Percentiles rank a stretch among this genome's conserved stretches.
Conservation (phyloP, 805 yeast species). For the Ogataea henricii region DNA sequence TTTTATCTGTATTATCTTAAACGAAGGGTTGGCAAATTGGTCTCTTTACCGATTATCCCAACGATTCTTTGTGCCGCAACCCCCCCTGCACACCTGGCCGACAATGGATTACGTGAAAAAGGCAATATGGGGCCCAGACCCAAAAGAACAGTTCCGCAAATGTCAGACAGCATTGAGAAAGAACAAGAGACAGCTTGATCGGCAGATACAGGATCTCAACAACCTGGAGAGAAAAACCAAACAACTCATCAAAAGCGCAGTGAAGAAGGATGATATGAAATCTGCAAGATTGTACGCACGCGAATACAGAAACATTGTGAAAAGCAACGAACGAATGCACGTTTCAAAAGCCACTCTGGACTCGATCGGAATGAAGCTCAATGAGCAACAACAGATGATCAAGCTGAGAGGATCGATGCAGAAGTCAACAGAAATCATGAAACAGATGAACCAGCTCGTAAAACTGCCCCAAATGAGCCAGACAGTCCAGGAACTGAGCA, state of each 20-base stretch:
- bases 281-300: conserved; percentile 79
- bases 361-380: conserved; percentile 83
- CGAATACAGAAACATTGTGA: conserved; percentile 72
- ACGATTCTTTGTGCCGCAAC: not conserved
- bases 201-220: conserved; percentile 64
- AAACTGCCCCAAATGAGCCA: conserved; percentile 75
- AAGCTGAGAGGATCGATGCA: conserved; percentile 82
- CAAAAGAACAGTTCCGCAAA: conserved; percentile 81
- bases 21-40: not conserved
- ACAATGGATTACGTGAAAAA: conserved; percentile 83
- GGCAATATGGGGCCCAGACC: conserved; percentile 96
- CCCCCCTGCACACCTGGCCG: no score
- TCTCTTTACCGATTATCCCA: no score
- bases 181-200: conserved; percentile 82
- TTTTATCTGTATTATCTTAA: conserved; percentile 2
- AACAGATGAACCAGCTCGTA: conserved; percentile 79
- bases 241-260: conserved; percentile 69
- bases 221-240: conserved; percentile 75
- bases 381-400: conserved; percentile 86
- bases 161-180: conserved; percentile 79
- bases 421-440: conserved; percentile 78
- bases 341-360: conserved; percentile 84
- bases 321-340: conserved; percentile 72
- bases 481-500: conserved; percentile 83
- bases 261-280: conserved; percentile 72